Conservation (phyloP, 2,329 filamentous ascomycete genomes). For the Exophiala aquamarina region DNA sequence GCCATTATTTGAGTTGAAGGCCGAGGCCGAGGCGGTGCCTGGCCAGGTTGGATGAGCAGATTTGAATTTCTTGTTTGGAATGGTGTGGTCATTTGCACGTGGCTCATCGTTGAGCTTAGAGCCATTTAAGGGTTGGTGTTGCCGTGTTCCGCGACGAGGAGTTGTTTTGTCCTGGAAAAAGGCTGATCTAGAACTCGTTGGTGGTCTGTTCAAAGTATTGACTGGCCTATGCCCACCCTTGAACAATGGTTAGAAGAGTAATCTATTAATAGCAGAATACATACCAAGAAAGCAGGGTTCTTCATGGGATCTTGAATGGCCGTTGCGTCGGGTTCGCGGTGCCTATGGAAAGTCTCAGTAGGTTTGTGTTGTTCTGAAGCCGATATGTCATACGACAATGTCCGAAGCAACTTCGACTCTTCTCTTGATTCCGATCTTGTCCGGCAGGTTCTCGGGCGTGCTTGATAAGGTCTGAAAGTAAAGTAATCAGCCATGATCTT, state of each 20-base stretch:
- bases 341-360: constrained; percentile 12
- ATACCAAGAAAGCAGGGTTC: constrained; percentile 12
- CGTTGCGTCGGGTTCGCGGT: constrained; percentile 1
- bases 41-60: neutral
- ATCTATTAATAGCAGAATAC: neutral
- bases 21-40: constrained; percentile 1
- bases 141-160: neutral
- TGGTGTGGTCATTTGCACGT: constrained; percentile 11
- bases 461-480: neutral
- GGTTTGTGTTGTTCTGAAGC: neutral
- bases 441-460: neutral
- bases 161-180: constrained; percentile 2
- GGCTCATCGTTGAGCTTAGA: neutral
- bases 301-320: constrained; percentile 18
- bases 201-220: constrained; percentile 3
- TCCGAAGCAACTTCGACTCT: constrained; percentile 14
- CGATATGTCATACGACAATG: constrained; percentile 1
- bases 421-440: constrained; percentile 10
- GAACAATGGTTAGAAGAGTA: too few relatives aligned
- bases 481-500: constrained; percentile 2
- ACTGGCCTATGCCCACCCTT: constrained; percentile 4
- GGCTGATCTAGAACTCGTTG: constrained; percentile 1
- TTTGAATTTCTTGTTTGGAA: constrained; percentile 18
- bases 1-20: constrained; percentile 7
- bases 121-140: neutral